A percentile compares a stretch with the other conserved stretches of the same genome.
Evolutionary conservation across 2,329 filamentous ascomycete species (phyloP).

Genomic region (Cercospora sesami): DNA sequence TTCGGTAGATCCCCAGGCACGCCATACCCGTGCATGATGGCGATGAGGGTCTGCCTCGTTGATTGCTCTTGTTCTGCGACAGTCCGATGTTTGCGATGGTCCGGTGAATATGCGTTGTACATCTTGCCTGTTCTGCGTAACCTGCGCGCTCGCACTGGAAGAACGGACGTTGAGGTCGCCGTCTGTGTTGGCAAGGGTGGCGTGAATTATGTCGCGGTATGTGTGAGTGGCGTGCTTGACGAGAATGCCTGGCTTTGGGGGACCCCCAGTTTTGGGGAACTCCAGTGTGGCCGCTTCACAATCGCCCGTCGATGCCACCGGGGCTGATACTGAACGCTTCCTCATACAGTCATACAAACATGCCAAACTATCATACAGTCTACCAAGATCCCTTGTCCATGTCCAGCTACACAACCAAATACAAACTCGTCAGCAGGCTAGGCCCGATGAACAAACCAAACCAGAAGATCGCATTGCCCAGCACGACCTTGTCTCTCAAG

Average conservation of each 20-base stretch:
- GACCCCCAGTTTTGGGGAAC: background rate
- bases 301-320: background rate
- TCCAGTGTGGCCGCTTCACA: background rate
- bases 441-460: slow-evolving; percentile 74
- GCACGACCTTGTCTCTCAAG: slow-evolving; percentile 60
- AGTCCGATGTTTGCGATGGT: background rate
- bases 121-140: slow-evolving; percentile 13
- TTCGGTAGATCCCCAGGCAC: background rate
- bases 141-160: background rate
- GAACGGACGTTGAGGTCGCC: background rate
- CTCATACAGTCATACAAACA: background rate
- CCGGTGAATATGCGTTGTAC: background rate
- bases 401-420: slow-evolving; percentile 42
- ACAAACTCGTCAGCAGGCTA: slow-evolving; percentile 59
- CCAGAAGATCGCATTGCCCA: slow-evolving; percentile 79
- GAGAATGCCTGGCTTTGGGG: too few species aligned
- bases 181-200: background rate
- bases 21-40: background rate
- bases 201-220: background rate
- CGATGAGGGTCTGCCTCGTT: background rate
- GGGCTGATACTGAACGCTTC: background rate
- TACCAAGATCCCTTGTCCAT: background rate
- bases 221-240: background rate
- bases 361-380: background rate
- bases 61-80: background rate